Conservation (phyloP, 2,329 filamentous ascomycete genomes). For the Sporothrix sp. region DNA sequence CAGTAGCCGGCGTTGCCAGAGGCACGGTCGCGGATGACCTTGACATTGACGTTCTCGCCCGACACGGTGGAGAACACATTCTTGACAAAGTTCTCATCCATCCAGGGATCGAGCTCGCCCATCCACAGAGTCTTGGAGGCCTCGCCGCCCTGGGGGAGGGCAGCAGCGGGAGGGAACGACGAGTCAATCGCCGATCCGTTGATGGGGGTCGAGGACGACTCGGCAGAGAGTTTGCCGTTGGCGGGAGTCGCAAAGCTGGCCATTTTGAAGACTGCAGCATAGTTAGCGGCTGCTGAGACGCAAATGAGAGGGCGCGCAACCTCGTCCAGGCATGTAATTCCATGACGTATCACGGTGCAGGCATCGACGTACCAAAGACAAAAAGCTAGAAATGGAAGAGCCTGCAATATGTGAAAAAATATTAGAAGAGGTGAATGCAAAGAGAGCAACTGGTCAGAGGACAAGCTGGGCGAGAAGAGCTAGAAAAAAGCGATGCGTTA, state of each 20-base stretch:
- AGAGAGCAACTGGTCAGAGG: no score
- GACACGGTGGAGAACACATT: constrained; percentile 82
- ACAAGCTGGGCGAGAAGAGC: no score
- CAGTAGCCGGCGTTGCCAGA: constrained; percentile 98
- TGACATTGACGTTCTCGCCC: constrained; percentile 92
- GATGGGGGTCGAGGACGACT: constrained; percentile 20
- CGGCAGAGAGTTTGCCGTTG: constrained; percentile 18
- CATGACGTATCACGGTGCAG: neutral
- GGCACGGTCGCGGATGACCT: constrained; percentile 99
- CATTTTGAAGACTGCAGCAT: constrained; percentile 13
- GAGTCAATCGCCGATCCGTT: constrained; percentile 23
- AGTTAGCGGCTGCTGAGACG: neutral
- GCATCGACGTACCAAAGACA: constrained; percentile 7
- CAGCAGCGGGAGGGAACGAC: constrained; percentile 17
- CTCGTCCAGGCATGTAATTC: no score
- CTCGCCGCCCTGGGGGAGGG: constrained; percentile 28
- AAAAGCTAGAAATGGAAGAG: constrained; percentile 1
- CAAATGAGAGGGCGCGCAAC: neutral
- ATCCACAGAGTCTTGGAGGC: constrained; percentile 62
- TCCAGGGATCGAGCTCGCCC: constrained; percentile 98
- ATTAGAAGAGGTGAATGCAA: neutral
- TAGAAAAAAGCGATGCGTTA: no score
- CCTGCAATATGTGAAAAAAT: neutral
- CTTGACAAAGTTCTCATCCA: constrained; percentile 97
- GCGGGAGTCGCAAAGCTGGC: constrained; percentile 16